Base-by-base conservation (phyloP, 768 basidiomycete genomes). In the Pulveroboletus ravenelii region DNA sequence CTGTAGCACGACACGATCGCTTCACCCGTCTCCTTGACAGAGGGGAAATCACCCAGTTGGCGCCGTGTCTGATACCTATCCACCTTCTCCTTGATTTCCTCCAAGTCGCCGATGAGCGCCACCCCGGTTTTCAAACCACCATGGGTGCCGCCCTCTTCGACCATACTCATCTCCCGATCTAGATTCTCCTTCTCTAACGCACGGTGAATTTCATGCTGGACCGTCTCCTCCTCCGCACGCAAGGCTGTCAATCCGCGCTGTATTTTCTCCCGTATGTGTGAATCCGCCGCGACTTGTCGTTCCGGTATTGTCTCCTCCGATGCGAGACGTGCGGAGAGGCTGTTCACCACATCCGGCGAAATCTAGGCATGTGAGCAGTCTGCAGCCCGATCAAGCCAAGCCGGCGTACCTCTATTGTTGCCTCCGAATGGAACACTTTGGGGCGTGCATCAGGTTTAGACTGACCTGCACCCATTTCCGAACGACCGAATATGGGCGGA, bases 171-270 rank as follows among this genome's bases (percentile, higher is more conserved):
- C 69, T 93, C 90, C 50, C 78, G 77, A 66, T 92, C 87, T 45
- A 93, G 67, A 69, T 93, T 94, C 72, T 93, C 91, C 72, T 84
- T 86, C 73, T 93, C 87, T 42, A 94, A 73, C 2, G 87, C 89
- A 30, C 65, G 72, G 60, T 89, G 85, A 31, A 94, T 91, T 70
- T 90, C 80, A 41, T 74, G 71, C 38, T 78, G 80, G 10, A 94
- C 83, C 32, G 72, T 65, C 52, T 81, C 80, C 65, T 91, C 90
- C 61, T 89, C 82, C 27, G 75, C 71, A 30, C 79, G 82, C 56
- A 93, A 72, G 36, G 77, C 78, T 27, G 75, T 67, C 15, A 91
- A 71, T 65, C 91, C 89, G 36, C 73, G 73, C 38, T 82, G 76
- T 52, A 94, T 93, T 37, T 82, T 79, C 35, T 80, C 72, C 34